Base-by-base conservation (phyloP, 2,329 filamentous ascomycete species). In the Alternaria conjuncta region DNA sequence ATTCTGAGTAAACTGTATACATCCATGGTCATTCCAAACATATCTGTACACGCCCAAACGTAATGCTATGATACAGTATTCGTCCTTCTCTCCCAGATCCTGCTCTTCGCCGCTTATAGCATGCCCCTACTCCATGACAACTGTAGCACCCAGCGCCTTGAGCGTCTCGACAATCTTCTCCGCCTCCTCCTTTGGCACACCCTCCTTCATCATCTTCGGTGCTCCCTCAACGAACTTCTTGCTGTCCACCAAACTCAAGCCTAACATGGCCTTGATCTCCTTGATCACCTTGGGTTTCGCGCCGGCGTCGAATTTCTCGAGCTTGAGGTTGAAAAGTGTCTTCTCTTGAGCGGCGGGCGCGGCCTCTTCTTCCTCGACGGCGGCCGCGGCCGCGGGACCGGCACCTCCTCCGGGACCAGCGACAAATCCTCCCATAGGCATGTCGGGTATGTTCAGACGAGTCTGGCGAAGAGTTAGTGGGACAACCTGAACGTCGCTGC, bases 141-240 rank as follows among this genome's bases (percentile, higher is more conserved):
- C 95, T 70, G 92, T 93, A 69, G 91, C 96, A 70, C 96, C 96
- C 66, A 99, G 85, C 71, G 88, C 94, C 89, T 98, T 98, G 86
- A 99, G 87, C 45, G 92, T 90, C 82, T 93, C 92, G 63, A 99
- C 89, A 78, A 99, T 97, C 90, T 99, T 99, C 88, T 98, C 95
- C 8, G 93, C 94, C 82, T 99, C 96, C 79, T 99, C 96, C 89
- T 99, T 99, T 69, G 95, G 92, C 72, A 99, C 94, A 55, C 92
- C 94, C 85, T 99, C 96, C 90, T 98, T 98, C 93, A 99, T 92
- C 82, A 93, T 85, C 91, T 99, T 99, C 69, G 96, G 96, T 73
- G 92, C 94, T 79, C 92, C 93, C 87, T 99, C 96, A 71, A 99
- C 96, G 78, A 99, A 99, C 87, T 99, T 99, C 91, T 99, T 99